Percentiles rank a stretch among this genome's conserved stretches.
phyloP scores from a whole-genome alignment of 257 asterid species.

The Nicotiana undulata region DNA sequence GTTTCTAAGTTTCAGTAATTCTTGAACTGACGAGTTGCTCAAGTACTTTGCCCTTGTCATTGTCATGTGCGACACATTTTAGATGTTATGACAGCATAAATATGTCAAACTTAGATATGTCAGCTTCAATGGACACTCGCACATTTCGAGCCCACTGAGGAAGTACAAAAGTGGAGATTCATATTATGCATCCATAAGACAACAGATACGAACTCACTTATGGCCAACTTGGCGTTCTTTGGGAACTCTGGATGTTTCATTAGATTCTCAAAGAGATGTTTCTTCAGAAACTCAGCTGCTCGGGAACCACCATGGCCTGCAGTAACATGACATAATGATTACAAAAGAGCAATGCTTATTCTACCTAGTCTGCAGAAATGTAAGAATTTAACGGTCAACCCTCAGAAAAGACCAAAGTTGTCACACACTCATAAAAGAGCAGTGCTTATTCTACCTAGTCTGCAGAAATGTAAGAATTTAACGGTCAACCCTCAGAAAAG shows the following conservation, averaged over 20 bases:
- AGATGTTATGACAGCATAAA: background rate
- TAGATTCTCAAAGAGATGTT: conserved; percentile 84
- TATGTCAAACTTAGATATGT: background rate
- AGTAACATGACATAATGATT: conserved; percentile 22
- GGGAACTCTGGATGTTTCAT: conserved; percentile 75
- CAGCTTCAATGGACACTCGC: conserved; percentile 9
- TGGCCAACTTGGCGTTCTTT: conserved; percentile 61
- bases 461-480: no score
- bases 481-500: no score
- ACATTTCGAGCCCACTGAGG: background rate
- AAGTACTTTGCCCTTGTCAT: background rate
- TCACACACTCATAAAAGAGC: no score
- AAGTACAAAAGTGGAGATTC: conserved; percentile 2
- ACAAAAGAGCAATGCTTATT: background rate
- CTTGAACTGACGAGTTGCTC: background rate
- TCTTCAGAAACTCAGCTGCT: conserved; percentile 95
- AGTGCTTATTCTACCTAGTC: no score
- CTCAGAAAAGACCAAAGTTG: no score
- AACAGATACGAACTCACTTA: conserved; percentile 57
- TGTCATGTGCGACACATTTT: background rate
- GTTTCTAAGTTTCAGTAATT: background rate
- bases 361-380: no score
- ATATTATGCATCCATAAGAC: conserved; percentile 6
- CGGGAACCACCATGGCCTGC: conserved; percentile 99
- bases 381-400: no score